Evolutionary conservation across 345 rosid genomes (phyloP).

Genomic region (Passiflora organensis): DNA sequence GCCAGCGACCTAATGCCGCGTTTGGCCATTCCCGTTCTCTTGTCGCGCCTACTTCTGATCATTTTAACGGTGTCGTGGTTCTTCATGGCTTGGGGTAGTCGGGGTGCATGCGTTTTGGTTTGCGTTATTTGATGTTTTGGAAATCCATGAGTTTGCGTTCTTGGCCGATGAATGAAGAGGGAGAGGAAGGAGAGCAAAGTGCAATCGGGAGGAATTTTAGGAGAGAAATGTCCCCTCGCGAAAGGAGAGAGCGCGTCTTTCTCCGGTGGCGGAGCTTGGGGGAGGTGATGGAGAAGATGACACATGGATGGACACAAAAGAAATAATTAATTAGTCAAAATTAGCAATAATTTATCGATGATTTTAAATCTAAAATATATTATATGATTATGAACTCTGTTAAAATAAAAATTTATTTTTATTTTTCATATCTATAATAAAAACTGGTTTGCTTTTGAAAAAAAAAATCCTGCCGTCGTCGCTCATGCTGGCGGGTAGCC

Average conservation of each 20-base stretch:
- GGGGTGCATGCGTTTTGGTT: slow-evolving; percentile 19
- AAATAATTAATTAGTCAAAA: too few species aligned
- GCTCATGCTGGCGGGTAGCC: too few species aligned
- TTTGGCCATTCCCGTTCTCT: slow-evolving; percentile 57
- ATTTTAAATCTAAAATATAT: too few species aligned
- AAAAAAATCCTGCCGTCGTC: too few species aligned
- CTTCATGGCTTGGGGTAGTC: slow-evolving; percentile 11
- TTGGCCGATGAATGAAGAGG: background rate
- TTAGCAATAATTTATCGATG: too few species aligned
- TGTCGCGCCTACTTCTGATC: slow-evolving; percentile 23
- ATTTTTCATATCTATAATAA: too few species aligned
- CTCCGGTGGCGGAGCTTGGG: slow-evolving; percentile 22
- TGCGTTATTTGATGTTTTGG: slow-evolving; percentile 50
- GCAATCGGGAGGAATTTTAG: slow-evolving; percentile 14
- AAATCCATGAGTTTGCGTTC: slow-evolving; percentile 39
- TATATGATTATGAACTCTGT: too few species aligned
- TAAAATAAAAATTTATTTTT: too few species aligned
- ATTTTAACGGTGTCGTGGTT: slow-evolving; percentile 12
- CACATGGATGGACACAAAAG: slow-evolving; percentile 20
- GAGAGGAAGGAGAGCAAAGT: slow-evolving; percentile 3
- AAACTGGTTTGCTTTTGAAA: too few species aligned
- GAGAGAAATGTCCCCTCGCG: background rate
- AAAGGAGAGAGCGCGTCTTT: background rate
- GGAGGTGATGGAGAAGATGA: slow-evolving; percentile 26
- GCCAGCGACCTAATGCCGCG: slow-evolving; percentile 60